Evolutionary conservation across 2,329 filamentous ascomycete genomes (phyloP), one percentile per base, ranked within the genome.

Genomic region (Colletotrichum sp.): DNA sequence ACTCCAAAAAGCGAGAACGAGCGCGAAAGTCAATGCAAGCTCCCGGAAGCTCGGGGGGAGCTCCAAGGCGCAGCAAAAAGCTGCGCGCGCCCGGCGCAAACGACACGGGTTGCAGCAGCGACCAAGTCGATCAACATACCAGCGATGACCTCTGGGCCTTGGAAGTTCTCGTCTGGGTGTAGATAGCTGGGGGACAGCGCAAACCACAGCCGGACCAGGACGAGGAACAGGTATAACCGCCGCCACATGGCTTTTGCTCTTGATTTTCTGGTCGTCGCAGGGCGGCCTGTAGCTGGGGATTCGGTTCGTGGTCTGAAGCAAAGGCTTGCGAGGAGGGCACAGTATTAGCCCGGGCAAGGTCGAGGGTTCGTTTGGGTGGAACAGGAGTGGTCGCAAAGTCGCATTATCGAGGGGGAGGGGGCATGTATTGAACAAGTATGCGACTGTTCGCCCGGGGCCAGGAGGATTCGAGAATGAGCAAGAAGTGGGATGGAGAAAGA

Each of bases 91-190:
- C 24, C 54, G 57, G 15, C 54, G 72, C 57, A 57, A 47, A 58
- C 31, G 59, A 57, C 29, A 55, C 47, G 67, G 24, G 36, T 34
- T 18, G 36, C 34, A 43, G 66, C 8, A 64, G 33, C 51, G 43
- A 62, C 62, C 31, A 36, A 31, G 31, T n/a, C 18, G n/a, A 34
- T 13, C 34, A 55, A 47, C 57, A 78, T 91, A 98, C 96, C 96
- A 80, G 96, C 96, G 81, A 98, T 97, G 77, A 98, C 93, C 87
- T 99, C 97, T 18, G 97, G 97, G 43, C 97, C 97, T 86, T 99
- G 97, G 81, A 99, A 99, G 87, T 98, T 97, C 89, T 99, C 97
- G 86, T 99, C 97, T 7, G 97, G 97, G 83, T 99, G 97, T 61
- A 99, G 91, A 84, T 99, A 99, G 88, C 96, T 98, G 73, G 97